Percentiles rank a stretch among this genome's conserved stretches.
Evolutionary conservation across 192 early-diverging fungal species (phyloP).

Genomic region (Mortierella hygrophila): DNA sequence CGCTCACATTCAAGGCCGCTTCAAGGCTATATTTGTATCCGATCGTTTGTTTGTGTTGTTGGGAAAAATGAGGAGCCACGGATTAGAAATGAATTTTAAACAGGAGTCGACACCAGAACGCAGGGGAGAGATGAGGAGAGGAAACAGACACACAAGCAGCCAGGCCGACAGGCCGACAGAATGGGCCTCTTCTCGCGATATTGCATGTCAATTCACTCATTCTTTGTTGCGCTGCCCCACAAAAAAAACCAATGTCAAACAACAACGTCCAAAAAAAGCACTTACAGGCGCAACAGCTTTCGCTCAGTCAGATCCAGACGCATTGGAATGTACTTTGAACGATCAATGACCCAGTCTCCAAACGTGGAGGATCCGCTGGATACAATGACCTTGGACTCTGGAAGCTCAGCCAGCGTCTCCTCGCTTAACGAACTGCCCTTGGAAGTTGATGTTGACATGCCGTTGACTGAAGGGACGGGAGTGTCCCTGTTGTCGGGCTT

Average conservation of each 20-base stretch:
- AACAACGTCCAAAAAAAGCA: constrained; percentile 1
- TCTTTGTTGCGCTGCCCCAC: background rate
- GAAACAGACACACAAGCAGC: constrained; percentile 3
- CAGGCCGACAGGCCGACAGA: background rate
- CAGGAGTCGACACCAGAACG: background rate
- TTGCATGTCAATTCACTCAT: background rate
- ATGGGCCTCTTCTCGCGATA: background rate
- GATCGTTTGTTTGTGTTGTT: constrained; percentile 9
- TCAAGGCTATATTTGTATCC: constrained; percentile 71
- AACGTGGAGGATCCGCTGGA: constrained; percentile 66
- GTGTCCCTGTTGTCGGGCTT: constrained; percentile 22
- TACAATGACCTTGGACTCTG: constrained; percentile 47
- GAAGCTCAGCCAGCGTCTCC: constrained; percentile 29
- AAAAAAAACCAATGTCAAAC: background rate
- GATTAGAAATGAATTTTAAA: constrained; percentile 6
- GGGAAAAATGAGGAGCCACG: background rate
- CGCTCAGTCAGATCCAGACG: constrained; percentile 91
- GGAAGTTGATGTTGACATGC: constrained; percentile 27
- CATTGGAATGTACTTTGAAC: constrained; percentile 95
- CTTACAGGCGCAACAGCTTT: constrained; percentile 88
- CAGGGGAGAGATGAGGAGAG: background rate
- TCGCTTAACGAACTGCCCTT: constrained; percentile 43
- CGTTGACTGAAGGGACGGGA: constrained; percentile 18
- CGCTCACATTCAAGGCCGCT: constrained; percentile 85
- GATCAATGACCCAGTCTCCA: constrained; percentile 87